Percentiles rank a stretch among this genome's conserved stretches.
phyloP scores from a whole-genome alignment of 371 early-diverging fungal genomes.

The Mortierella sp. region DNA sequence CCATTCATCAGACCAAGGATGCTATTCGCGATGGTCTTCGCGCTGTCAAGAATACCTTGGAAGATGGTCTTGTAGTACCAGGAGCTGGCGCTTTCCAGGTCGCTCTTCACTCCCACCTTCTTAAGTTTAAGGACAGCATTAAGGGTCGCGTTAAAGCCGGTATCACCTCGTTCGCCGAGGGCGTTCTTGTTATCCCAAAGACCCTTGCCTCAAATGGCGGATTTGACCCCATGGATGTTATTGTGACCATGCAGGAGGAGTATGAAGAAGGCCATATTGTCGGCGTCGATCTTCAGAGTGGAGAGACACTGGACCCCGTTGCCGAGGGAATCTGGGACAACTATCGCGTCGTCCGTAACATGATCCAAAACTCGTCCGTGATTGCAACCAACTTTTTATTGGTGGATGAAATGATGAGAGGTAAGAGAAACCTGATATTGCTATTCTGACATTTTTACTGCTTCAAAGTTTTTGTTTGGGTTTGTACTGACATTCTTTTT shows the following conservation, averaged over 20 bases:
- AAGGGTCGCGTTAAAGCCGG: conserved; percentile 97
- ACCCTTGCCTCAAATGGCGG: conserved; percentile 97
- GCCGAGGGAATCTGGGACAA: conserved; percentile 98
- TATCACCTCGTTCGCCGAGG: conserved; percentile 97
- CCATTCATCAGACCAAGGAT: conserved; percentile 96
- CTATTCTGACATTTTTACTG: neutral
- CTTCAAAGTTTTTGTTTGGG: neutral
- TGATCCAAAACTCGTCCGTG: conserved; percentile 90
- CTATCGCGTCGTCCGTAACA: conserved; percentile 96
- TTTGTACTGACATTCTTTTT: neutral
- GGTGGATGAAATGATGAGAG: conserved; percentile 99
- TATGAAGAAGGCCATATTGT: conserved; percentile 90
- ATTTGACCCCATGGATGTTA: conserved; percentile 97
- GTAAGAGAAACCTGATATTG: conserved; percentile 8
- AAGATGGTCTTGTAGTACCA: conserved; percentile 92
- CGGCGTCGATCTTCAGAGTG: conserved; percentile 95
- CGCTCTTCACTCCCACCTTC: conserved; percentile 85
- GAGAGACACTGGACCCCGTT: conserved; percentile 94
- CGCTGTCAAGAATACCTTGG: conserved; percentile 97
- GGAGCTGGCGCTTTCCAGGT: conserved; percentile 99
- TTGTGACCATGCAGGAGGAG: conserved; percentile 95
- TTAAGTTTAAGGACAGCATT: conserved; percentile 89
- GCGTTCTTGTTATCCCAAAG: conserved; percentile 96
- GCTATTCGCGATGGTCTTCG: conserved; percentile 99
- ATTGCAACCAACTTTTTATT: conserved; percentile 98